These are phyloP conservation scores for Dioszegia hungarica DNA, from an alignment of 768 basidiomycete genomes.

Conservation along the genomic window DNA sequence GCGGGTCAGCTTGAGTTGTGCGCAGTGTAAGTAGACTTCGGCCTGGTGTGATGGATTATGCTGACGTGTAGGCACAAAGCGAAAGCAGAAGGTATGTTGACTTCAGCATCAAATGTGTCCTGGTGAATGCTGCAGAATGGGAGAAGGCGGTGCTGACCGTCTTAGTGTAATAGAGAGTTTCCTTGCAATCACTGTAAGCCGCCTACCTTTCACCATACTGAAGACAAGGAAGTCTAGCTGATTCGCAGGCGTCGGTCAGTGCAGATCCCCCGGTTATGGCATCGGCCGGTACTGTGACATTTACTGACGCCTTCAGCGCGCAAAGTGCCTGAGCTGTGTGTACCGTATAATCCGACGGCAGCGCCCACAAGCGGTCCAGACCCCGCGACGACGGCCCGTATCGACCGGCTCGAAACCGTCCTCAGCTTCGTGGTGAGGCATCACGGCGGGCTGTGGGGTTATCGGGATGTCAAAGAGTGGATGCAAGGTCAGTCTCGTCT, in stretches of 20 bases:
- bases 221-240: no score
- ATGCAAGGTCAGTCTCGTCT: conserved; percentile 13
- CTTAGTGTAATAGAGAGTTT: conserved; percentile 45
- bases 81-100: conserved; percentile 39
- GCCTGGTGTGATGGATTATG: background rate
- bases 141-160: conserved; percentile 12
- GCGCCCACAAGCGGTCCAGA: conserved; percentile 19
- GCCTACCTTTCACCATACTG: background rate
- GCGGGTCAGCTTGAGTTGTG: conserved; percentile 41
- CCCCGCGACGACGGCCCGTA: conserved; percentile 21
- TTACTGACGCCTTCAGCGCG: conserved; percentile 15
- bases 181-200: conserved; percentile 48
- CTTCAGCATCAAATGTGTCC: no score
- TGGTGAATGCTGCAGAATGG: no score
- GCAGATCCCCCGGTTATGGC: background rate
- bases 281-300: background rate
- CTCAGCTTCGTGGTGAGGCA: conserved; percentile 30
- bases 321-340: conserved; percentile 47
- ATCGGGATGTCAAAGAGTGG: conserved; percentile 35
- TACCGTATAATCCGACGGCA: conserved; percentile 43
- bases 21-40: conserved; percentile 28
- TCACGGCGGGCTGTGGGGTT: conserved; percentile 27
- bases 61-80: conserved; percentile 37
- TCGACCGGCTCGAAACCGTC: conserved; percentile 31
- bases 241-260: conserved; percentile 27